Evolutionary conservation across 2,329 filamentous ascomycete genomes (phyloP), one percentile per base, ranked within the genome.

Genomic region (Microthyrium microscopicum): DNA sequence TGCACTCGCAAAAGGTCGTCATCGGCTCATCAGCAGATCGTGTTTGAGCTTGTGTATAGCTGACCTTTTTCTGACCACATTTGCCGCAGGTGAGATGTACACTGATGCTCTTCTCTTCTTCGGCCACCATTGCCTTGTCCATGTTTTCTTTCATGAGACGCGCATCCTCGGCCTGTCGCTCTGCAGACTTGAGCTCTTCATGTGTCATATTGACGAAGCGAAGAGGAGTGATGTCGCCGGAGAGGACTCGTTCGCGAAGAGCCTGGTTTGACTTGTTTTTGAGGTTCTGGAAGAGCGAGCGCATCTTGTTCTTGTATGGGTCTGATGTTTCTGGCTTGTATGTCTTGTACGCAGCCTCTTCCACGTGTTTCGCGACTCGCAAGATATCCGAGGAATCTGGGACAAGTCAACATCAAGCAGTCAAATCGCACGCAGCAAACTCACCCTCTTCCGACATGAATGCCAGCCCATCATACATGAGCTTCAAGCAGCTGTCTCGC

Each of bases 31-130:
- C 89, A 43, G 89, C 89, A 61, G 73, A 80, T 42, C 89, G 70
- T 12, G 89, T 98, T 65, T 98, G 89, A 4, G 89, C 89, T 60
- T 98, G 89, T 31, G 73, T 83, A 58, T 98, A 98, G 56, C 78
- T 84, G 51, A 95, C 89, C 65, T 83, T 85, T 64, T 80, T 85
- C 68, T 92, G 69, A 47, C 80, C 80, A 60, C 89, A 98, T 56
- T 84, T 85, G 50, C 83, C 73, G 60, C 89, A 98, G 57, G 82
- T 77, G 49, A 95, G 67, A 37, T 77, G 81, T 52, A 79, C 77
- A 52, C 77, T 84, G 59, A 94, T 83, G 51, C 78, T 85, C 67
- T 84, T 89, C 58, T 93, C 78, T 13, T 74, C 79, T 65, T 85
- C 79, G 37, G 87, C 81, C 8, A 92, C 85, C 74, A 95, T 91